Evolutionary conservation across 805 yeast species (phyloP).

Genomic region (Candida berthetii): DNA sequence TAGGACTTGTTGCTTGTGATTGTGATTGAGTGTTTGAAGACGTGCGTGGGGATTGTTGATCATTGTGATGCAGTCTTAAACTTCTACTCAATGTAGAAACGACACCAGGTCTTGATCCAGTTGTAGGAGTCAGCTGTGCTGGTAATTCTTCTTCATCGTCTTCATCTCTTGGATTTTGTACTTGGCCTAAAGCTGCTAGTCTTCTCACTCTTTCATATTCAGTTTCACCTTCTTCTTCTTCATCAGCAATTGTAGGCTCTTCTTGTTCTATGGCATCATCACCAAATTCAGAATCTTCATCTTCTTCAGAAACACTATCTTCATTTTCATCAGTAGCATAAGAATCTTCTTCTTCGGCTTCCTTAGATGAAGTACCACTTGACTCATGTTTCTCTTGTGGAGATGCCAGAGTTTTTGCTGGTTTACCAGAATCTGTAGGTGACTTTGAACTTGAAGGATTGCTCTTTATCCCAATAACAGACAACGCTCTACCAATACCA

Average conservation of each 20-base stretch:
- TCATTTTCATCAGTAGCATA: slow-evolving; percentile 19
- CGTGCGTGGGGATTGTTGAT: background rate
- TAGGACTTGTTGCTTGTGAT: background rate
- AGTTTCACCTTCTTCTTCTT: slow-evolving; percentile 38
- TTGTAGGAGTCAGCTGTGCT: background rate
- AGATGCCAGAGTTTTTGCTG: background rate
- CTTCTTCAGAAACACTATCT: slow-evolving; percentile 7
- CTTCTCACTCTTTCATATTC: slow-evolving; percentile 63
- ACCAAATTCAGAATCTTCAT: slow-evolving; percentile 16
- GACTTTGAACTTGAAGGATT: too few relatives aligned
- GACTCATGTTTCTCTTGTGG: background rate
- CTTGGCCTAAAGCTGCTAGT: slow-evolving; percentile 47
- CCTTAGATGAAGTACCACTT: slow-evolving; percentile 4
- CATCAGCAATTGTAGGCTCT: slow-evolving; percentile 11
- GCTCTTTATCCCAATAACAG: slow-evolving; percentile 45
- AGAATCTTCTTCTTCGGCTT: slow-evolving; percentile 14
- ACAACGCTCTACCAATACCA: slow-evolving; percentile 36
- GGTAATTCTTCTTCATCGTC: slow-evolving; percentile 43
- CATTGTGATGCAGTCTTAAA: background rate
- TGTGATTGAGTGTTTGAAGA: too few relatives aligned
- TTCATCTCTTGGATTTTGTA: slow-evolving; percentile 30
- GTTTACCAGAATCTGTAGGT: background rate
- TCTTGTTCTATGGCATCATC: slow-evolving; percentile 20
- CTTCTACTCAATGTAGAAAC: background rate
- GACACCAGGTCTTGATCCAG: background rate